Evolutionary conservation across 176 grass and related monocot genomes (phyloP).

Genomic region (Lolium rigidum): DNA sequence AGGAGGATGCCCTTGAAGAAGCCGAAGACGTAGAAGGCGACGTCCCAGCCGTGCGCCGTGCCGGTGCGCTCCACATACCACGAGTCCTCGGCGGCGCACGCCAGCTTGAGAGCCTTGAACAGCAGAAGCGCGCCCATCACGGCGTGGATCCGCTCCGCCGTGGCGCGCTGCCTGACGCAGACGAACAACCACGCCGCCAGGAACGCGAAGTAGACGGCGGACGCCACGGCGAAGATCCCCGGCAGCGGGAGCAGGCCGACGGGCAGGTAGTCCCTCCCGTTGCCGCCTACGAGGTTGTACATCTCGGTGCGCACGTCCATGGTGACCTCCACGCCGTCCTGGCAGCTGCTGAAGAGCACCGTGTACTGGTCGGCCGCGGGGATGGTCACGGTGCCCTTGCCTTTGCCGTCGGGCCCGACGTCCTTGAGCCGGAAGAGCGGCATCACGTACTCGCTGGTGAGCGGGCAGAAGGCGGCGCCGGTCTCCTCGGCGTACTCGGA

Average conservation of each 20-base stretch:
- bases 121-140: constrained; percentile 67
- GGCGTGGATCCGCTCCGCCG: constrained; percentile 55
- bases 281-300: constrained; percentile 56
- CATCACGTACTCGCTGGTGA: constrained; percentile 55
- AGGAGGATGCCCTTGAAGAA: constrained; percentile 77
- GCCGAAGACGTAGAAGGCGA: constrained; percentile 72
- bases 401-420: constrained; percentile 40
- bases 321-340: constrained; percentile 59
- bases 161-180: constrained; percentile 38
- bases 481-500: constrained; percentile 56
- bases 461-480: constrained; percentile 58
- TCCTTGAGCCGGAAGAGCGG: constrained; percentile 53
- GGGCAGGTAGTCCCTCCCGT: constrained; percentile 50
- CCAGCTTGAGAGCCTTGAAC: constrained; percentile 76
- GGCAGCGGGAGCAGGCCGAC: constrained; percentile 57
- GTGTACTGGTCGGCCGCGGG: constrained; percentile 60
- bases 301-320: constrained; percentile 75
- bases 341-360: constrained; percentile 66
- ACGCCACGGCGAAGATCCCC: constrained; percentile 51
- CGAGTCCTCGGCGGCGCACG: constrained; percentile 68
- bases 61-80: constrained; percentile 65
- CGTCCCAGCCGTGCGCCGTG: constrained; percentile 73
- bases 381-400: constrained; percentile 33
- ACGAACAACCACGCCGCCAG: constrained; percentile 38
- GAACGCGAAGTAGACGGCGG: constrained; percentile 49